phyloP scores from a whole-genome alignment of 2,329 filamentous ascomycete genomes.

The Claviceps arundinis region DNA sequence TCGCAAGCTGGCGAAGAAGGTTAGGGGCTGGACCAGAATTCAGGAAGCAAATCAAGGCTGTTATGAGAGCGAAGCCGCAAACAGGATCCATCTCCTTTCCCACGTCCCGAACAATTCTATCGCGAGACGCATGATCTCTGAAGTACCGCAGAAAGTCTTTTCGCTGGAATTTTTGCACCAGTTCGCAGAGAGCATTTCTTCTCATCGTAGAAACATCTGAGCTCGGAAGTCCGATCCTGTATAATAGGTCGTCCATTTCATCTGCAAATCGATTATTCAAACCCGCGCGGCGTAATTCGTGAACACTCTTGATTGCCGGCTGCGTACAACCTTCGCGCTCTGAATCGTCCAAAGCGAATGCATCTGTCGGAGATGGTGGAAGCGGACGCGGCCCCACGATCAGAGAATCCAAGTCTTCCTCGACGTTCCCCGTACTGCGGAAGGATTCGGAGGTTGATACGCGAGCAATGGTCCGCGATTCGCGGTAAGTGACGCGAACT shows the following conservation, averaged over 20 bases:
- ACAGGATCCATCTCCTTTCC: constrained; percentile 46
- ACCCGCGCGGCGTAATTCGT: constrained; percentile 52
- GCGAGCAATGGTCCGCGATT: constrained; percentile 17
- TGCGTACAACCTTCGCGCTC: constrained; percentile 30
- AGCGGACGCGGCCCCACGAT: constrained; percentile 11
- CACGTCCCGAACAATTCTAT: constrained; percentile 51
- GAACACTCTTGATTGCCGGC: constrained; percentile 46
- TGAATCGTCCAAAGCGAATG: constrained; percentile 14
- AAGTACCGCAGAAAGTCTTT: constrained; percentile 57
- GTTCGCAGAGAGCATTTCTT: constrained; percentile 44
- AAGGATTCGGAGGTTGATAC: constrained; percentile 15
- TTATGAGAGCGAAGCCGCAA: constrained; percentile 49
- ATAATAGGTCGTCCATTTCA: constrained; percentile 50
- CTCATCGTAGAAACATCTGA: constrained; percentile 35
- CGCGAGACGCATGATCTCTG: constrained; percentile 58
- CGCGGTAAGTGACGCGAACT: constrained; percentile 23
- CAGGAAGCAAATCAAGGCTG: constrained; percentile 50
- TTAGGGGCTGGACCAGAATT: constrained; percentile 46
- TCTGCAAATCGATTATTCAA: constrained; percentile 54
- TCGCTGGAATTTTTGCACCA: constrained; percentile 45
- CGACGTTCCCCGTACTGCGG: constrained; percentile 6
- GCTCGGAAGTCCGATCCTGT: constrained; percentile 41
- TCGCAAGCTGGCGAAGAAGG: constrained; percentile 41
- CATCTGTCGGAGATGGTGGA: constrained; percentile 12
- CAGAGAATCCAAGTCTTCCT: constrained; percentile 10